phyloP scores from a whole-genome alignment of 441 rosid genomes.

The Adansonia gregorii region DNA sequence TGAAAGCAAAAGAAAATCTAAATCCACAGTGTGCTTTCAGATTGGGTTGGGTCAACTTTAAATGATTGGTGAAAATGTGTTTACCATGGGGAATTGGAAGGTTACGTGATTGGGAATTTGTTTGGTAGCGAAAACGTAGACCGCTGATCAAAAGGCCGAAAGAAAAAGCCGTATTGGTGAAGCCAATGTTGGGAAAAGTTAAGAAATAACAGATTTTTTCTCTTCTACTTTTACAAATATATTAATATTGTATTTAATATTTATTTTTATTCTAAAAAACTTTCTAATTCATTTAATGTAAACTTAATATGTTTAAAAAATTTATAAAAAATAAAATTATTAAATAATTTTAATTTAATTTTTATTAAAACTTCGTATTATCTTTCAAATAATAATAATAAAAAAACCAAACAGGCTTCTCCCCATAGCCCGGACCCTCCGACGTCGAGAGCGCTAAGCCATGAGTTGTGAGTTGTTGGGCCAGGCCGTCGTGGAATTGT shows the following conservation, averaged over 20 bases:
- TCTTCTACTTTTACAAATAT: too few relatives aligned
- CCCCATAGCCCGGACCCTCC: background rate
- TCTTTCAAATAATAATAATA: too few relatives aligned
- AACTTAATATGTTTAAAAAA: too few relatives aligned
- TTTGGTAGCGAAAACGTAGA: background rate
- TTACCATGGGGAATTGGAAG: background rate
- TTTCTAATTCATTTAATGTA: too few relatives aligned
- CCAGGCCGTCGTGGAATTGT: background rate
- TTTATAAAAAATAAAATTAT: too few relatives aligned
- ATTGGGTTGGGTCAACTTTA: background rate
- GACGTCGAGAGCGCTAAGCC: too few relatives aligned
- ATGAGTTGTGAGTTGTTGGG: background rate
- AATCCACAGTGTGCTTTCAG: background rate
- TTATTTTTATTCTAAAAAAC: too few relatives aligned
- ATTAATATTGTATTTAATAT: too few relatives aligned
- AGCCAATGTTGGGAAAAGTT: background rate
- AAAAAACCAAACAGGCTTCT: too few relatives aligned
- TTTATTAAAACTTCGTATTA: too few relatives aligned
- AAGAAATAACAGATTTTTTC: too few relatives aligned
- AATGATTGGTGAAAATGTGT: conserved; percentile 8
- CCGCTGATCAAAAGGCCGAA: background rate
- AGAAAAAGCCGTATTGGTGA: background rate
- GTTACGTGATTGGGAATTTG: background rate
- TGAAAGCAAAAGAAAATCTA: background rate
- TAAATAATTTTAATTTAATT: too few relatives aligned